Evolutionary conservation across 148 eudicot species (phyloP), one percentile per base, ranked within the genome.

Genomic region (Camellia japonica): DNA sequence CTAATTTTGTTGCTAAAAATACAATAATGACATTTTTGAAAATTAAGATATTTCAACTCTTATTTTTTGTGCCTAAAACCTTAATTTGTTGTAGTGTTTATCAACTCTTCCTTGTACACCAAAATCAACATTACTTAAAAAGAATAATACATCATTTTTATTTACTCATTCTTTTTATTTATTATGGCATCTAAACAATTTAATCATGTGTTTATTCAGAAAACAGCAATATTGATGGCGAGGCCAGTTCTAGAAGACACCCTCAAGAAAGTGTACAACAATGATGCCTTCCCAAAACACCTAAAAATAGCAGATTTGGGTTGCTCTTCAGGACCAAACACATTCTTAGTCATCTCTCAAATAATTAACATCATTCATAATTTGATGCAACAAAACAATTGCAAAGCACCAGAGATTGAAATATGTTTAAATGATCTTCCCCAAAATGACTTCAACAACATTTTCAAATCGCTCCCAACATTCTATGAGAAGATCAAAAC

Each of bases 311-410:
- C 82, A 54, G 89, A 84, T 16, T 6, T 87, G 70, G 89, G 89
- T 18, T 84, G 89, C 68, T 87, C 87, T 12, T 79, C 83, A 12
- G 85, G 89, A 2, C 77, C 77, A 8, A 84, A 84, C 74, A 77
- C 85, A 11, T 56, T 87, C 18, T 54, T 76, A 59, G 68, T 71
- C 19, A 42, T 77, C 5, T 80, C 78, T 6, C 7, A 83, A 44
- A 55, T 80, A 1, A 63, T 83, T 14, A 43, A 83, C 20, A 63
- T 23, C 13, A 41, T 83, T 18, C 42, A 52, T 13, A 49, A 2
- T 30, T 56, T 74, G 64, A 5, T 20, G 19, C 62, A 13, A 2
- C 64, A 15, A 74, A 7, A 41, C 16, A 6, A 74, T 38, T 0
- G 64, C 64, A 14, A 74, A 55, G 11, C 47, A 15, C 62, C 64